Base-by-base conservation (phyloP, 495 filamentous ascomycete genomes). In the Penicillium lividum region DNA sequence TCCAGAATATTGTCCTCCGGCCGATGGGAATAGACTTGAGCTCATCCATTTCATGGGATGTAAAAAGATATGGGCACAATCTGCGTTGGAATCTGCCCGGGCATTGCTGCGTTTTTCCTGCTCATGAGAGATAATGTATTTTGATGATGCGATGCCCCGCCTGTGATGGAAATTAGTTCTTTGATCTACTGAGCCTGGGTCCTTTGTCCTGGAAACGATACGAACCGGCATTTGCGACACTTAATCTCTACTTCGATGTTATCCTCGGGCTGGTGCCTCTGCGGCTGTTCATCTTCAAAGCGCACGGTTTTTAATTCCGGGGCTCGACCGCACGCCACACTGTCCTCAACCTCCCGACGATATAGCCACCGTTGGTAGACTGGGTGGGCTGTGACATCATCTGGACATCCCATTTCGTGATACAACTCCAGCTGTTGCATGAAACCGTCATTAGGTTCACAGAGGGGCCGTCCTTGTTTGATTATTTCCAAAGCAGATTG, bases 31-130 rank as follows among this genome's bases (percentile, higher is more conserved):
- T 13, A 98, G 82, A 61, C 85, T 86, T 0, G 86, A 79, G 3
- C 88, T 84, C 94, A 98, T 98, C 95, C 93, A 98, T 18, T 87
- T 89, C 18, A 98, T 80, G 3, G 92, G 91, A 54, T 97, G 91
- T 53, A 98, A 69, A 72, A 96, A 97, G 59, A 91, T 81, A 67
- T 98, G 94, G 5, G 88, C 85, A 64, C 93, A 98, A 28, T 73
- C 65, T 33, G 69, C 55, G 46, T 54, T 51, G 11, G 64, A 49
- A 50, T 47, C 31, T 13, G 58, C 40, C 51, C 66, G 73, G 30
- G 58, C 56, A 25, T 54, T 57, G 10, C 61, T 56, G 44, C 65
- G 49, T 49, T 72, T 62, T 28, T 67, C 54, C 30, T 61, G 27
- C 30, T 71, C 70, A 68, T 91, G 88, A 4, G 77, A 73, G 47